Percentiles rank a stretch among this genome's conserved stretches.
phyloP scores from a whole-genome alignment of 106 monocot species.

The Gastrodia elata region DNA sequence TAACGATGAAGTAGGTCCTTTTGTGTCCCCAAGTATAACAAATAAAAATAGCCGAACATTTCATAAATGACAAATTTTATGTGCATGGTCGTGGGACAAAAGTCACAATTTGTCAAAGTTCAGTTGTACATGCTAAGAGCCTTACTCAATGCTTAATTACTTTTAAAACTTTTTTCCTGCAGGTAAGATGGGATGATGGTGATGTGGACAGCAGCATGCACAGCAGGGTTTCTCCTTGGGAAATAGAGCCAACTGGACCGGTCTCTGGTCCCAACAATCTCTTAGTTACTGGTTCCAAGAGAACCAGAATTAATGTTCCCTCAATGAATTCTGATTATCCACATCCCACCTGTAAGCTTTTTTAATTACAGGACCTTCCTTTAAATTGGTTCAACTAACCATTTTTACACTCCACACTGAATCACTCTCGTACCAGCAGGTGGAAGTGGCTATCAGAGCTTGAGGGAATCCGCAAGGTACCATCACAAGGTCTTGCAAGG shows the following conservation, averaged over 20 bases:
- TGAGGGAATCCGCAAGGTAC: constrained; percentile 54
- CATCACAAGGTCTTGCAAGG: constrained; percentile 87
- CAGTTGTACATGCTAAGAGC: too few species aligned
- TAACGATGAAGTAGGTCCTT: too few species aligned
- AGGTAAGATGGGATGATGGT: constrained; percentile 83
- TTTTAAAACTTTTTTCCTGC: constrained; percentile 1
- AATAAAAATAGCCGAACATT: too few species aligned
- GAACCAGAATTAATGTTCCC: constrained; percentile 29
- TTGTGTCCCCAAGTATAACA: too few species aligned
- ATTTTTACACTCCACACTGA: background rate
- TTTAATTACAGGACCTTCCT: background rate
- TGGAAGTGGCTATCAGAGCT: constrained; percentile 44
- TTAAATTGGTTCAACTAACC: background rate
- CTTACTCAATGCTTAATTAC: background rate
- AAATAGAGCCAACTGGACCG: constrained; percentile 49
- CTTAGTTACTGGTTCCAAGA: constrained; percentile 33
- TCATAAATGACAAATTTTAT: too few species aligned
- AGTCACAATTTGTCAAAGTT: too few species aligned
- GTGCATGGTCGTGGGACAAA: too few species aligned
- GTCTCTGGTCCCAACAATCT: constrained; percentile 29
- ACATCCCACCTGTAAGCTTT: constrained; percentile 40
- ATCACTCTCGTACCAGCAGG: background rate
- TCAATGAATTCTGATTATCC: constrained; percentile 29
- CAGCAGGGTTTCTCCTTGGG: constrained; percentile 72
- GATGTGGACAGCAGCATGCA: constrained; percentile 28